These are phyloP conservation scores for Petunia secreta DNA, from an alignment of 257 asterid species.

Conservation along the genomic window DNA sequence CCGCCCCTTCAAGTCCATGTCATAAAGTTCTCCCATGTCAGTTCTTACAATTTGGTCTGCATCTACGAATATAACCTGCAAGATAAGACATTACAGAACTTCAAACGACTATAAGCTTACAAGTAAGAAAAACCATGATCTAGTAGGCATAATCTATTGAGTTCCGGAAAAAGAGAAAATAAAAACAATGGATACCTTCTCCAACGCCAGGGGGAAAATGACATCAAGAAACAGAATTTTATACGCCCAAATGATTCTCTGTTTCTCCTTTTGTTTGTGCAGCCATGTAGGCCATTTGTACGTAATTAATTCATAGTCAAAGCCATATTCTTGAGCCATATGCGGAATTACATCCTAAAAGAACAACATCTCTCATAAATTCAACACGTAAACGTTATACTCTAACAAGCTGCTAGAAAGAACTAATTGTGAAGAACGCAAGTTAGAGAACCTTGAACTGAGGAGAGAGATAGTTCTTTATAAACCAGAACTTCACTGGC, in stretches of 20 bases:
- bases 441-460: constrained; percentile 77
- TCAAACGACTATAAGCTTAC: constrained; percentile 14
- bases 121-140: constrained; percentile 26
- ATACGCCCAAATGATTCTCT: constrained; percentile 95
- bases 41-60: constrained; percentile 96
- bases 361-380: constrained; percentile 17
- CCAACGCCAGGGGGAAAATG: constrained; percentile 96
- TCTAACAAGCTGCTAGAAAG: constrained; percentile 21
- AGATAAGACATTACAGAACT: background rate
- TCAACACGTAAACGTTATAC: constrained; percentile 6
- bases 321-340: constrained; percentile 93
- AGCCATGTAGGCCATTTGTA: constrained; percentile 99
- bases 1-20: constrained; percentile 85
- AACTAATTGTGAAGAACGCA: constrained; percentile 12
- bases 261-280: constrained; percentile 97
- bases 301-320: constrained; percentile 88
- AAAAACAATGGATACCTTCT: constrained; percentile 56
- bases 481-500: constrained; percentile 98
- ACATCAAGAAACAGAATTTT: constrained; percentile 96
- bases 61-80: constrained; percentile 96
- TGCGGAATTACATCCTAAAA: constrained; percentile 88
- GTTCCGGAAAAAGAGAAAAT: background rate
- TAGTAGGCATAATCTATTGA: constrained; percentile 15
- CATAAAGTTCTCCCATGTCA: constrained; percentile 98
- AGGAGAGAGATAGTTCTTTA: constrained; percentile 97